A percentile compares a stretch with the other conserved stretches of the same genome.
Evolutionary conservation across 352 stramenopile species (phyloP).

Genomic region (Phytophthora pisi): DNA sequence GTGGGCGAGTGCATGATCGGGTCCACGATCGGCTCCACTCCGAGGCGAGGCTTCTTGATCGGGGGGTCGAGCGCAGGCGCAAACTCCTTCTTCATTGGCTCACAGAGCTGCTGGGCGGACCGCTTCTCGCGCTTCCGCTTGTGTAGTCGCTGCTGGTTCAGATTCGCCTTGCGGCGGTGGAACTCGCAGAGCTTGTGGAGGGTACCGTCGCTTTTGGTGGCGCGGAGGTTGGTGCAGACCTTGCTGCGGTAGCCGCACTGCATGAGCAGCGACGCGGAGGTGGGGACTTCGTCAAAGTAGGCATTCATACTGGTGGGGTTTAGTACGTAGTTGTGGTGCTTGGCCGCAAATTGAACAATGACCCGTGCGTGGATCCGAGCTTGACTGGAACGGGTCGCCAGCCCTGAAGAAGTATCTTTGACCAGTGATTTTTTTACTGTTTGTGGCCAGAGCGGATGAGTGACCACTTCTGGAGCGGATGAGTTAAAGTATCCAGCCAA

Average conservation of each 20-base stretch:
- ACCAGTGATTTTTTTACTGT: too few species aligned
- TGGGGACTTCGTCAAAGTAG: slow-evolving; percentile 23
- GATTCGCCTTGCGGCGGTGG: slow-evolving; percentile 59
- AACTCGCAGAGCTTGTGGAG: slow-evolving; percentile 63
- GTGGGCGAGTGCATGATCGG: neutral
- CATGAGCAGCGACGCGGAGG: slow-evolving; percentile 18
- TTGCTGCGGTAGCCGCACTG: slow-evolving; percentile 54
- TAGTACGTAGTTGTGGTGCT: slow-evolving; percentile 10
- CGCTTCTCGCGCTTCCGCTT: slow-evolving; percentile 31
- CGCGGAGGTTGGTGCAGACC: slow-evolving; percentile 46
- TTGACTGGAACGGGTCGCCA: too few species aligned
- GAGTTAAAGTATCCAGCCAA: too few species aligned
- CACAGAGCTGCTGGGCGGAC: neutral
- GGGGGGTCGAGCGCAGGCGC: neutral
- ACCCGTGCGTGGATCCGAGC: neutral
- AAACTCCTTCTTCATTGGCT: slow-evolving; percentile 3
- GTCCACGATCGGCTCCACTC: neutral
- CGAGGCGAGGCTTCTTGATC: neutral
- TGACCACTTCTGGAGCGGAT: too few species aligned
- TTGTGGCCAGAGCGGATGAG: too few species aligned
- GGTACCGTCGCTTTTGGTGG: slow-evolving; percentile 49
- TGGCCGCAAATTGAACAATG: slow-evolving; percentile 28
- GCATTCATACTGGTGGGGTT: slow-evolving; percentile 12
- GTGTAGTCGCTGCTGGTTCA: slow-evolving; percentile 54
- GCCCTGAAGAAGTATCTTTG: too few species aligned